phyloP scores from a whole-genome alignment of 169 alveolate genomes.

The Fabrea salina region DNA sequence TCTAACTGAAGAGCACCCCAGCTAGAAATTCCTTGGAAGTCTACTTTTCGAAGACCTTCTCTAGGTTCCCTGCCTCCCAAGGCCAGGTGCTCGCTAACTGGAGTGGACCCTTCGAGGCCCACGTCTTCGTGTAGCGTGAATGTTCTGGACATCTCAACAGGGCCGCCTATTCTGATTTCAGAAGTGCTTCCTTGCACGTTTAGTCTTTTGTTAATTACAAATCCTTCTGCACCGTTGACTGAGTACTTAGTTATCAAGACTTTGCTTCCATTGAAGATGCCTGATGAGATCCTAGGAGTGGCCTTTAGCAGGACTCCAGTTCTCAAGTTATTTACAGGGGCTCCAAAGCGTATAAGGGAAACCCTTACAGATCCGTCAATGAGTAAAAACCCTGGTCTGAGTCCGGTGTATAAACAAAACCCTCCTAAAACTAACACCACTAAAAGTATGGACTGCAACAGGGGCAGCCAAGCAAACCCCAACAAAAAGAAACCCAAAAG shows the following conservation, averaged over 20 bases:
- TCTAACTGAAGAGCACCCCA: slow-evolving; percentile 4
- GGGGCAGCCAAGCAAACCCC: background rate
- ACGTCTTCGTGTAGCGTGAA: background rate
- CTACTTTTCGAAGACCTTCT: background rate
- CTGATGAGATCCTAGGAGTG: background rate
- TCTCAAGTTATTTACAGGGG: background rate
- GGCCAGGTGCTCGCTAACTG: background rate
- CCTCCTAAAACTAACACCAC: background rate
- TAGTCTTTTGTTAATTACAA: background rate
- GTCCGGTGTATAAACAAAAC: background rate
- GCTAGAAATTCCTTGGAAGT: background rate
- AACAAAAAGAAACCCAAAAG: too few relatives aligned
- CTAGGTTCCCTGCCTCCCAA: background rate
- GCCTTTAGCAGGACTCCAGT: background rate
- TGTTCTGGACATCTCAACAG: background rate
- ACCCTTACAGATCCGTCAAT: background rate
- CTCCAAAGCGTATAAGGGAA: background rate
- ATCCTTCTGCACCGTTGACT: background rate
- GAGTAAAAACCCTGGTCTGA: background rate
- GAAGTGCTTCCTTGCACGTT: too few relatives aligned
- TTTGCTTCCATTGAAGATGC: background rate
- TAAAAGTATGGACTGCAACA: background rate
- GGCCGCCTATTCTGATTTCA: background rate
- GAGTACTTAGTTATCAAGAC: background rate
- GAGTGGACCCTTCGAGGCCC: background rate